Evolutionary conservation across 2,329 filamentous ascomycete species (phyloP), one percentile per base, ranked within the genome.

Genomic region (Talaromyces sp.): DNA sequence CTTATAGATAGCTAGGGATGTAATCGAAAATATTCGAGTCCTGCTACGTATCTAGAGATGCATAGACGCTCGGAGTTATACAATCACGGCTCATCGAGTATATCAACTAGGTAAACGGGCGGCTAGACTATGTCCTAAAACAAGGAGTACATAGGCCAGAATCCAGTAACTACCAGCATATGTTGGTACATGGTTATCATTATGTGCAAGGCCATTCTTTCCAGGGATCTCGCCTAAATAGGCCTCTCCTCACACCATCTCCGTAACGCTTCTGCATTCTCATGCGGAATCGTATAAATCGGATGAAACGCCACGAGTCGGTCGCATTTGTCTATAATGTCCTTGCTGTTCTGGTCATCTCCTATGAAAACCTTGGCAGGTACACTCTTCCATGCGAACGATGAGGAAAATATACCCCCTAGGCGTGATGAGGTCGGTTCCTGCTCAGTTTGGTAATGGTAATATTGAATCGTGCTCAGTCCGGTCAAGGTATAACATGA

Each of bases 401-500:
- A 70, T 15, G 70, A 70, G 22, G 69, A 61, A 53, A 76, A 74
- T 5, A 61, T 62, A 15, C 63, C 62, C 31, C 64, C 63, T 3
- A 67, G 65, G 33, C 71, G 70, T 25, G 69, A 65, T 45, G 73
- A 69, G 5, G 62, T 58, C 15, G 37, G 25, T 19, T 35, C 33
- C 39, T 48, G 40, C 56, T 67, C 63, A 21, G 74, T 75, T 63
- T 80, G 81, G 37, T 72, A 73, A 63, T 82, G 83, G 39, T 74
- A 68, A 71, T 96, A 84, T 75, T 96, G 90, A 22, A 88, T 87
- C 55, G 86, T 88, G 71, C 89, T 94, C 64, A 97, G 79, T 5
- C 93, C 93, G 21, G 88, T 86, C 19, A 97, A 82, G 31, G 92
- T 90, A 75, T 97, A 97, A 76, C 89, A 94, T 45, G 91, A 91